These are phyloP conservation scores for Geranium rotundifolium DNA, from an alignment of 345 rosid species.

Conservation along the genomic window DNA sequence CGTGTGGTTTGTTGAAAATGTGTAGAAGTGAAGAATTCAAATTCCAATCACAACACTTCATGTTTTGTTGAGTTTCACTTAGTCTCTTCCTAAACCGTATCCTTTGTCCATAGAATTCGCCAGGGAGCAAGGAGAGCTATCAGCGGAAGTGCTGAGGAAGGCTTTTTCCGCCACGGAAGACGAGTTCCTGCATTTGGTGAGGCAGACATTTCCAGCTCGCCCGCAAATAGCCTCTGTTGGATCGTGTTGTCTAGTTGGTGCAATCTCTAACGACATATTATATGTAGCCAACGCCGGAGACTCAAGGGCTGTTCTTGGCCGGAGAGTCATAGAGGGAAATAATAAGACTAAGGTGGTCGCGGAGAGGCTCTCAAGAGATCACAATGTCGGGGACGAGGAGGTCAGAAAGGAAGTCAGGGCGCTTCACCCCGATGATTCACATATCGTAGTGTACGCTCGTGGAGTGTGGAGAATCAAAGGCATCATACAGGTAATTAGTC, in stretches of 20 bases:
- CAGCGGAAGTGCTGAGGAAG: slow-evolving; percentile 63
- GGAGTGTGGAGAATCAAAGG: slow-evolving; percentile 99
- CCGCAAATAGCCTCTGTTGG: slow-evolving; percentile 94
- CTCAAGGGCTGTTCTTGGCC: slow-evolving; percentile 90
- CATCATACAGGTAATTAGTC: slow-evolving; percentile 66
- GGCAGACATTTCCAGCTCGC: slow-evolving; percentile 42
- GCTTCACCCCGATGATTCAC: slow-evolving; percentile 94
- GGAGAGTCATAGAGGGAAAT: slow-evolving; percentile 27
- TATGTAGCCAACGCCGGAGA: slow-evolving; percentile 95
- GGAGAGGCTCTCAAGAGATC: slow-evolving; percentile 89
- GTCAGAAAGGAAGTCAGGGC: slow-evolving; percentile 90
- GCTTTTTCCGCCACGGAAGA: slow-evolving; percentile 90
- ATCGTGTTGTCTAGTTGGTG: slow-evolving; percentile 91
- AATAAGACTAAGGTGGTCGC: slow-evolving; percentile 40
- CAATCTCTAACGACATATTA: slow-evolving; percentile 52
- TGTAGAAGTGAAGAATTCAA: too few species aligned
- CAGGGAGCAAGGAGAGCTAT: slow-evolving; percentile 72
- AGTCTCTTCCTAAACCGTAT: neutral
- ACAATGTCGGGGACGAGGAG: slow-evolving; percentile 85
- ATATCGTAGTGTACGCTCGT: slow-evolving; percentile 58
- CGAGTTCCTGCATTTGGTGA: slow-evolving; percentile 70
- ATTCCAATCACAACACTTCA: too few species aligned
- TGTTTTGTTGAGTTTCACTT: neutral
- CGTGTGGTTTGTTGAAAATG: too few species aligned
- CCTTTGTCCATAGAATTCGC: slow-evolving; percentile 43